These are phyloP conservation scores for Omphalotus guepiniiformis DNA, from an alignment of 768 basidiomycete species.

Conservation along the genomic window DNA sequence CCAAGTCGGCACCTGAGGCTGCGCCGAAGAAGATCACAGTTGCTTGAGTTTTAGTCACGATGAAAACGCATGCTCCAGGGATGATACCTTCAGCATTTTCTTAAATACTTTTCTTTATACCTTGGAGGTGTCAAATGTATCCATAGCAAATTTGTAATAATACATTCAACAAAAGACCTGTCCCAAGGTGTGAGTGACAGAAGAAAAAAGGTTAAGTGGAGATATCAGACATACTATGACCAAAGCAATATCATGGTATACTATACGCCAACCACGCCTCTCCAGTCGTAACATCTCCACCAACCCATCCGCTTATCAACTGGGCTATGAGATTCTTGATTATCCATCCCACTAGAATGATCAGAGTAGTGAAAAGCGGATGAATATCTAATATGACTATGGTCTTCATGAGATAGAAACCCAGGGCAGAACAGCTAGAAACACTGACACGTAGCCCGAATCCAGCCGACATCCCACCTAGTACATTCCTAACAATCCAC, in stretches of 20 bases:
- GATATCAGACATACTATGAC: too few species aligned
- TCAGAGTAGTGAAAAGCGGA: conserved; percentile 68
- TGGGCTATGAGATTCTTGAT: conserved; percentile 61
- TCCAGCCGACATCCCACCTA: conserved; percentile 85
- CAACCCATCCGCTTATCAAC: conserved; percentile 66
- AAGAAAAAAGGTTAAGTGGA: too few species aligned
- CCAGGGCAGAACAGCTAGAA: background rate
- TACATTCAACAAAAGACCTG: too few species aligned
- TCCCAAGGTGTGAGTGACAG: too few species aligned
- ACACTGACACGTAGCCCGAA: conserved; percentile 63
- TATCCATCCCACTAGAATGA: conserved; percentile 71
- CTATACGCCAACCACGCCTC: conserved; percentile 81
- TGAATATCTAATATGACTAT: conserved; percentile 76
- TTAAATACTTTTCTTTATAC: too few species aligned
- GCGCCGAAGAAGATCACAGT: conserved; percentile 32
- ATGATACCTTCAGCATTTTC: too few species aligned
- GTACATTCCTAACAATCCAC: conserved; percentile 79
- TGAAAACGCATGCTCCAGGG: too few species aligned
- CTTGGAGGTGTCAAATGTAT: too few species aligned
- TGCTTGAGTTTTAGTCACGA: too few species aligned
- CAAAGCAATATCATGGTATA: conserved; percentile 60
- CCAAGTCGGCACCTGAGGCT: conserved; percentile 36
- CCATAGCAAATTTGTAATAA: too few species aligned
- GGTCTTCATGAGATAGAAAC: background rate
- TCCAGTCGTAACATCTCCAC: conserved; percentile 49